phyloP scores from a whole-genome alignment of 2,329 filamentous ascomycete species.

The Huntiella decipiens region DNA sequence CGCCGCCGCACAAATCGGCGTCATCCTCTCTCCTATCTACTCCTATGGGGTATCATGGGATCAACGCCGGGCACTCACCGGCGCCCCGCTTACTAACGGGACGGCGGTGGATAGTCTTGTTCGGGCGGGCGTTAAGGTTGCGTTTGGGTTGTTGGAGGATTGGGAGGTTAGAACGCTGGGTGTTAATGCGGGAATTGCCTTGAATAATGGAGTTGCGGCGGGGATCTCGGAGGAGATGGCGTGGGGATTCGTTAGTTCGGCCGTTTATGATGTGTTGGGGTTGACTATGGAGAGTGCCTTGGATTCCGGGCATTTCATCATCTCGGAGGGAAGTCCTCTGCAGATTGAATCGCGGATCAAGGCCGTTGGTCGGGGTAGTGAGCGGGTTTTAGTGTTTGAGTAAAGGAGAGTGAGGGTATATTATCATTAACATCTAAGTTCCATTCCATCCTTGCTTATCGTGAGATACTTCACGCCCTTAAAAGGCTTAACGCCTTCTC shows the following conservation, averaged over 20 bases:
- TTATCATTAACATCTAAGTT: slow-evolving; percentile 34
- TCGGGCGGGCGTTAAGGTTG: slow-evolving; percentile 37
- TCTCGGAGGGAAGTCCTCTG: slow-evolving; percentile 44
- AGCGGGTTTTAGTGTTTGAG: slow-evolving; percentile 8
- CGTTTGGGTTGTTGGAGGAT: slow-evolving; percentile 40
- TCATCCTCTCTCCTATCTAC: slow-evolving; percentile 41
- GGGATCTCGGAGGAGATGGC: slow-evolving; percentile 37
- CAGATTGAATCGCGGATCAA: slow-evolving; percentile 37
- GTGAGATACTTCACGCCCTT: slow-evolving; percentile 98
- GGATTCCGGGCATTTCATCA: slow-evolving; percentile 32
- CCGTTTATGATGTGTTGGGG: slow-evolving; percentile 39
- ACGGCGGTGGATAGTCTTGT: slow-evolving; percentile 39
- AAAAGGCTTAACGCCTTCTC: slow-evolving; percentile 79
- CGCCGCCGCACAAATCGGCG: slow-evolving; percentile 34
- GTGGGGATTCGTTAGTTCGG: slow-evolving; percentile 35
- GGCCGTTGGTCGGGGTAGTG: slow-evolving; percentile 24
- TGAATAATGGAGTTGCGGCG: slow-evolving; percentile 28
- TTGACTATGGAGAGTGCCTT: slow-evolving; percentile 18
- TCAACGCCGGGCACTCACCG: slow-evolving; percentile 39
- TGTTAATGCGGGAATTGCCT: slow-evolving; percentile 39
- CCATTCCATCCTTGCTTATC: slow-evolving; percentile 44
- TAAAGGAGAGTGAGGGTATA: neutral
- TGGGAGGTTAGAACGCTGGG: slow-evolving; percentile 42
- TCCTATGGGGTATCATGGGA: slow-evolving; percentile 39
- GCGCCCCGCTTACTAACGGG: slow-evolving; percentile 46